phyloP scores from a whole-genome alignment of 208 protist species.

The Crithidia expoeki region DNA sequence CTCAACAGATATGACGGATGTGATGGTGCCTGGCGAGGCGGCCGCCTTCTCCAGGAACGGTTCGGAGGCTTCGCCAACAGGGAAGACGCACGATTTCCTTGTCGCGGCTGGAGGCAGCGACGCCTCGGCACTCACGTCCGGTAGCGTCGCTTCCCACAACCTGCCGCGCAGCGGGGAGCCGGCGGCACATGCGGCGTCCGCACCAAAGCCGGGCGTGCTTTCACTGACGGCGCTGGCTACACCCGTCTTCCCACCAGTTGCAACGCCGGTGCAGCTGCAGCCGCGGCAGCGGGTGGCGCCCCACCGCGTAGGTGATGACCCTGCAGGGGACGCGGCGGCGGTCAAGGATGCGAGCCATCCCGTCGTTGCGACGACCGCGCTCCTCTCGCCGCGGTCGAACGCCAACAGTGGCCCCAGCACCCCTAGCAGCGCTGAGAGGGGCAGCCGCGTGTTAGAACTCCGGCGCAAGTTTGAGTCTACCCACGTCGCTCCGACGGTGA shows the following conservation, averaged over 20 bases:
- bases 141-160: background rate
- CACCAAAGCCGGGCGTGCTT: constrained; percentile 12
- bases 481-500: background rate
- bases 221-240: background rate
- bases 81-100: background rate
- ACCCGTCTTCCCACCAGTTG: background rate
- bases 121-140: background rate
- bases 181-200: background rate
- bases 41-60: background rate
- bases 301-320: background rate
- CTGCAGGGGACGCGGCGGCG: background rate
- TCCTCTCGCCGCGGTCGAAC: background rate
- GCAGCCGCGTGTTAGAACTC: constrained; percentile 8
- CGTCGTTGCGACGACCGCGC: background rate
- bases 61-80: background rate
- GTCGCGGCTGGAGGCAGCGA: background rate
- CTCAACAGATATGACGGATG: constrained; percentile 21
- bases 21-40: constrained; percentile 10
- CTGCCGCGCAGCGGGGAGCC: background rate
- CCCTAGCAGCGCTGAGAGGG: constrained; percentile 8
- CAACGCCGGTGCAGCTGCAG: background rate
- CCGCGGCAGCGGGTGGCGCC: background rate
- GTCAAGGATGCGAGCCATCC: background rate
- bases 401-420: background rate
- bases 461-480: constrained; percentile 9